phyloP scores from a whole-genome alignment of 2,329 filamentous ascomycete species.

The Neofusicoccum cordaticola region DNA sequence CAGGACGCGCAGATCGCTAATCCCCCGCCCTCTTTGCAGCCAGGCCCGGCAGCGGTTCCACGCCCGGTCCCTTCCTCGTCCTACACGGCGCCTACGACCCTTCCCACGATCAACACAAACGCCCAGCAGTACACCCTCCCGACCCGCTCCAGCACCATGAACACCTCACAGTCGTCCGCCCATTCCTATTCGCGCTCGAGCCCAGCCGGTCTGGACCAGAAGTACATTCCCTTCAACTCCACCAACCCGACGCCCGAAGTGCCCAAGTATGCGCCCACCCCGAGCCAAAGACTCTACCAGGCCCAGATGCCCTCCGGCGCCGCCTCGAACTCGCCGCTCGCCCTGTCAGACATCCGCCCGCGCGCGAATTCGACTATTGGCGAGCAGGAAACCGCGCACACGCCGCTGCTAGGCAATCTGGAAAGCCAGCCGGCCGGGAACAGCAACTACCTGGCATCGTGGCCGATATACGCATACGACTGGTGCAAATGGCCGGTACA shows the following conservation, averaged over 20 bases:
- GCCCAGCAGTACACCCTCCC: slow-evolving; percentile 62
- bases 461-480: slow-evolving; percentile 94
- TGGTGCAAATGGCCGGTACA: slow-evolving; percentile 98
- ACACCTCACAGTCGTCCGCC: slow-evolving; percentile 46
- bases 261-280: slow-evolving; percentile 43
- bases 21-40: slow-evolving; percentile 48
- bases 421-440: slow-evolving; percentile 66
- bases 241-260: slow-evolving; percentile 56
- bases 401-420: slow-evolving; percentile 61
- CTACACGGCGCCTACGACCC: slow-evolving; percentile 57
- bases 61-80: slow-evolving; percentile 53
- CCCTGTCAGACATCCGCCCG: slow-evolving; percentile 86
- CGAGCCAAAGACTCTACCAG: slow-evolving; percentile 58
- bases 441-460: slow-evolving; percentile 90
- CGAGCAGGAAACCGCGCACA: slow-evolving; percentile 64
- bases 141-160: slow-evolving; percentile 64
- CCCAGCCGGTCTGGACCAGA: slow-evolving; percentile 63
- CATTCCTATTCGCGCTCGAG: slow-evolving; percentile 78
- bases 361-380: slow-evolving; percentile 78
- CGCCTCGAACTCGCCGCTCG: slow-evolving; percentile 81
- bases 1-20: slow-evolving; percentile 45
- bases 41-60: slow-evolving; percentile 43
- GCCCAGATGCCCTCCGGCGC: slow-evolving; percentile 52
- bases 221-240: slow-evolving; percentile 61
- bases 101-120: slow-evolving; percentile 52